Evolutionary conservation across 495 filamentous ascomycete genomes (phyloP), one percentile per base, ranked within the genome.

Genomic region (Tirmania nivea): DNA sequence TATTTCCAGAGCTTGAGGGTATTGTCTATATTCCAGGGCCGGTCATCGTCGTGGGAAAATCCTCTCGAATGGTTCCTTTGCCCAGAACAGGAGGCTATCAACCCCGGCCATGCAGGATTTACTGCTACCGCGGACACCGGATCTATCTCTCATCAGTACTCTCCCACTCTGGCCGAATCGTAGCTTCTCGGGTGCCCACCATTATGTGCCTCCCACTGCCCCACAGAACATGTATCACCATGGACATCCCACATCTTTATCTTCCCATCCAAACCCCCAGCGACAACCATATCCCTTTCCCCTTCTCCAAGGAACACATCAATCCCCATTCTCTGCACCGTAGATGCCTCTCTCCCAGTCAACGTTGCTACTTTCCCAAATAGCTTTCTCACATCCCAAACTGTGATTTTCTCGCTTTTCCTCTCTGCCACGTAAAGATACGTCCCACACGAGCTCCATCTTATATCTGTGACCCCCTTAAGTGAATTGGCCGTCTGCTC

Each of bases 361-460:
- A 95, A 69, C 67, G 75, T 78, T 14, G 77, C 79, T 8, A 97
- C 68, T 59, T 80, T 65, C 59, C 76, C 72, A 0, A 80, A 75
- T 8, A 77, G 75, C 6, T 81, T 80, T 12, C 92, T 74, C 31
- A 95, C 70, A 68, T 97, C 90, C 68, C 87, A 95, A 2, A 94
- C 73, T 51, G 84, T 63, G 10, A 94, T 63, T 7, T 78, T 81
- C 39, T 75, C 71, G 51, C 84, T 81, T 59, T 76, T 77, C 35
- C 92, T 74, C 70, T 96, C 92, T n/a, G 78, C 82, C 14, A 93
- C 76, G 60, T 84, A 79, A 35, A 97, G 67, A 67, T 94, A 96
- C 55, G 77, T 70, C n/a, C 85, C 89, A 69, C 86, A 89, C 0
- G 78, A 74, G 58, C 83, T 89, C 88, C 86, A 94, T 2, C 72